A percentile compares a stretch with the other conserved stretches of the same genome.
Conservation (phyloP, 768 basidiomycete species). For the Panaeolus cyanescens region DNA sequence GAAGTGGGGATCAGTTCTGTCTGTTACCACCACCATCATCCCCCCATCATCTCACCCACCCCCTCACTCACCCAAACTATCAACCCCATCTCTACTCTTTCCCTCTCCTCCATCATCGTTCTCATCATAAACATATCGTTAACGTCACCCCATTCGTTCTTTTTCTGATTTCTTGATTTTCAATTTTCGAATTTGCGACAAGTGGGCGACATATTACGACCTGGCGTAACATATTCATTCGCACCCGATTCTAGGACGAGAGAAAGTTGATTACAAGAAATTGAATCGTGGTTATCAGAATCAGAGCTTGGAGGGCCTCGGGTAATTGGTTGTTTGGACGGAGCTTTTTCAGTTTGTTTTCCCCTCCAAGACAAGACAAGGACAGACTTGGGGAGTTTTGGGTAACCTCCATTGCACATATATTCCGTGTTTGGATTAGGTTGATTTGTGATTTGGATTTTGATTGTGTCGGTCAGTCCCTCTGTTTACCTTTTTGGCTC, state of each 20-base stretch:
- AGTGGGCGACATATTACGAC: not conserved
- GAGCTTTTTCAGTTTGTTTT: not conserved
- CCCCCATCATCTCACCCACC: conserved; percentile 5
- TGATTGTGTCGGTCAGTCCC: not conserved
- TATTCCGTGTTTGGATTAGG: not conserved
- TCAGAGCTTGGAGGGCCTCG: not conserved
- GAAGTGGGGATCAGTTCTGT: conserved; percentile 3
- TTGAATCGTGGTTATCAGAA: not conserved
- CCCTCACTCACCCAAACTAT: not conserved
- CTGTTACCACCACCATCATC: conserved; percentile 1
- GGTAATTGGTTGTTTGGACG: not conserved
- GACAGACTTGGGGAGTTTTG: not conserved
- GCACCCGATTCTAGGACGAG: too few species aligned
- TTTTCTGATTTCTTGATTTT: not conserved
- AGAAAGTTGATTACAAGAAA: not conserved
- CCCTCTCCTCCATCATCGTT: not conserved
- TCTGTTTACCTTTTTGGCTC: not conserved
- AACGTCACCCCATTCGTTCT: too few species aligned
- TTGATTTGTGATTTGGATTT: not conserved
- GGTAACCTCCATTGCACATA: not conserved
- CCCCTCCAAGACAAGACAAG: not conserved
- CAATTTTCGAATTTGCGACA: too few species aligned
- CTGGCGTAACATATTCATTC: too few species aligned
- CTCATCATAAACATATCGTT: too few species aligned
- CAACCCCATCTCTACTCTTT: not conserved